Percentiles rank a stretch among this genome's conserved stretches.
phyloP scores from a whole-genome alignment of 1,284 basidiomycete species.

The Malassezia nana region DNA sequence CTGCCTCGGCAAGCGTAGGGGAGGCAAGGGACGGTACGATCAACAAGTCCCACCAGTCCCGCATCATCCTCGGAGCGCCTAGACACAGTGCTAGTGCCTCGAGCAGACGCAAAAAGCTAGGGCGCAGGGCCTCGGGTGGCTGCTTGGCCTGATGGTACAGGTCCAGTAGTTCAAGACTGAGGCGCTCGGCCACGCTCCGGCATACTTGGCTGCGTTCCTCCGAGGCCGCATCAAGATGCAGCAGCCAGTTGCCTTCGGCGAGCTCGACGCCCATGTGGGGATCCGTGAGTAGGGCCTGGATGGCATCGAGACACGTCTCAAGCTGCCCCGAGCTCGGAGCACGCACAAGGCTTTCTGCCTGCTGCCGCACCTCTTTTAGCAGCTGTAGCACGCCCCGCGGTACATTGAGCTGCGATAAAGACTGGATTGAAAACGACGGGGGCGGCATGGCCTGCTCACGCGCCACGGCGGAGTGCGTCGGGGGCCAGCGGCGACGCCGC shows the following conservation, averaged over 20 bases:
- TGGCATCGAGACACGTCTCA: not conserved
- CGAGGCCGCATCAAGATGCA: not conserved
- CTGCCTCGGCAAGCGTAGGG: slow-evolving; percentile 19
- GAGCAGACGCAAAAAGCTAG: slow-evolving; percentile 15
- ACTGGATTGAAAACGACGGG: slow-evolving; percentile 12
- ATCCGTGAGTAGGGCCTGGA: slow-evolving; percentile 9
- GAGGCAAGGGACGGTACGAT: slow-evolving; percentile 36
- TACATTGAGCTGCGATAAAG: not conserved
- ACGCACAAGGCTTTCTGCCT: not conserved
- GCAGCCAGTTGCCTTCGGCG: not conserved
- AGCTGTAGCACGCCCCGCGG: slow-evolving; percentile 4
- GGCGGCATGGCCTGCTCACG: slow-evolving; percentile 12
- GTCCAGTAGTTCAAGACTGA: slow-evolving; percentile 8
- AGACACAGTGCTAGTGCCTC: slow-evolving; percentile 25
- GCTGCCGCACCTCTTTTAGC: slow-evolving; percentile 8
- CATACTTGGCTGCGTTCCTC: not conserved
- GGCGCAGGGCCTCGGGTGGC: not conserved
- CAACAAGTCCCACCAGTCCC: slow-evolving; percentile 42
- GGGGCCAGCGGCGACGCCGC: not conserved
- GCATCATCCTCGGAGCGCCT: slow-evolving; percentile 22
- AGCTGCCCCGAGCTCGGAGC: not conserved
- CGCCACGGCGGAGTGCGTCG: not conserved
- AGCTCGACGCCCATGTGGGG: not conserved
- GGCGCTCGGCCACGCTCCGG: slow-evolving; percentile 1
- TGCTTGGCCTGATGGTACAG: not conserved